Percentiles rank a stretch among this genome's conserved stretches.
phyloP scores from a whole-genome alignment of 768 basidiomycete species.

The Tephrocybe sp. region DNA sequence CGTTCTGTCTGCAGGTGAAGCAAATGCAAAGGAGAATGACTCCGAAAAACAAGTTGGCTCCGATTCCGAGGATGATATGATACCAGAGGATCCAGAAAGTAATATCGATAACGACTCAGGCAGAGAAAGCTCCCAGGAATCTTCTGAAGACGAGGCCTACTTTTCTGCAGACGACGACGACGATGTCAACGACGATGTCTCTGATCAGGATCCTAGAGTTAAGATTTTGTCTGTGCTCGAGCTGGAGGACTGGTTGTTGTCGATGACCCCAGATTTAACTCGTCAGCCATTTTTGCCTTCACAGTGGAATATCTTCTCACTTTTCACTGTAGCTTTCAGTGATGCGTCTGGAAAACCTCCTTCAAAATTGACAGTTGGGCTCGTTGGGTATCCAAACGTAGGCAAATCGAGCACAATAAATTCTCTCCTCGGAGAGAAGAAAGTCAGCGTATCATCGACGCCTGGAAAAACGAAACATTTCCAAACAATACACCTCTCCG shows the following conservation, averaged over 20 bases:
- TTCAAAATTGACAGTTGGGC: conserved; percentile 72
- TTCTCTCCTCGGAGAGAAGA: conserved; percentile 92
- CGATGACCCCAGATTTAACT: conserved; percentile 65
- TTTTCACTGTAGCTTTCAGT: conserved; percentile 50
- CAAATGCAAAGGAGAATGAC: conserved; percentile 8
- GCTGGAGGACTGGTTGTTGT: conserved; percentile 79
- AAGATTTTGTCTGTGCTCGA: conserved; percentile 83
- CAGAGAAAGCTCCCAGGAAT: conserved; percentile 23
- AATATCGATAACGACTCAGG: conserved; percentile 23
- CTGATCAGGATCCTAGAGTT: conserved; percentile 52
- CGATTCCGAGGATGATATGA: conserved; percentile 4
- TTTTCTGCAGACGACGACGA: conserved; percentile 55
- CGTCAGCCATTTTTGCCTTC: conserved; percentile 37
- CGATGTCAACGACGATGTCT: conserved; percentile 35
- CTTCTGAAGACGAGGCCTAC: conserved; percentile 37
- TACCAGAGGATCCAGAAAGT: conserved; percentile 18
- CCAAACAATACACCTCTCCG: conserved; percentile 94
- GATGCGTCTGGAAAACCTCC: conserved; percentile 55
- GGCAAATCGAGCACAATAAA: conserved; percentile 99
- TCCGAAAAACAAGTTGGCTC: conserved; percentile 2
- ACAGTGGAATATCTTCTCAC: not conserved
- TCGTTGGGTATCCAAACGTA: conserved; percentile 98
- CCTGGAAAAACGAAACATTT: conserved; percentile 99
- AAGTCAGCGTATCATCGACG: conserved; percentile 96
- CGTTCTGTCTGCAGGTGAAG: conserved; percentile 23